Base-by-base conservation (phyloP, 2,329 filamentous ascomycete species). In the Tetracladium maxilliforme region DNA sequence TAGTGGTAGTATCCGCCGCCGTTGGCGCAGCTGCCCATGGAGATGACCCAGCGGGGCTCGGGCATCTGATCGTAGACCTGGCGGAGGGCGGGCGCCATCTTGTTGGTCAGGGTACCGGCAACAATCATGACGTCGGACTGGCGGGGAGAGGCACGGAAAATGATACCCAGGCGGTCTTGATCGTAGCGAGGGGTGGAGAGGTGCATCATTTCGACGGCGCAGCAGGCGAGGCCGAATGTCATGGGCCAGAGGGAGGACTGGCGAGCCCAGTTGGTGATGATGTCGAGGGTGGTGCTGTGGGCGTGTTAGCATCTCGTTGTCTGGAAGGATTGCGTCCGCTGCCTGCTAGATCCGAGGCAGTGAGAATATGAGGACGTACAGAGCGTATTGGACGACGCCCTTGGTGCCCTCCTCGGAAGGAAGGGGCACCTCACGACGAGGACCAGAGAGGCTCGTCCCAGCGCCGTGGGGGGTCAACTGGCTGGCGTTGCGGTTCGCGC, bases 31-130 rank as follows among this genome's bases (percentile, higher is more conserved):
- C 72, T 80, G 9, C 80, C 80, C 80, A 87, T 87, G 40, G 72
- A 80, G 42, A 70, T 51, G 40, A 87, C 82, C 82, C 82, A 92
- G 45, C 78, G 67, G 11, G 83, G 83, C 16, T 92, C 83, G 16
- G 83, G 82, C 83, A 92, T 92, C 61, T 92, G 84, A 52, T 93
- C 84, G 58, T 93, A 93, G 33, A 92, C 77, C 56, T 90, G 81
- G 51, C 84, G 67, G 45, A 93, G 59, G 17, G 84, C 84, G 3
- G 84, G 82, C 2, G 82, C 83, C 84, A 93, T 93, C 63, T 93
- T 93, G 64, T 93, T 93, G 40, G 82, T 92, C 33, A 93, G 67
- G 16, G 84, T 93, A 31, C 84, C 84, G 14, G 84, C 83, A 13
- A 92, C 83, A 42, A 92, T 90, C 82, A 92, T 90, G 37, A 92